Percentiles rank a stretch among this genome's conserved stretches.
Evolutionary conservation across 1,284 basidiomycete species (phyloP).

Genomic region (Phellopilus nigrolimitatus): DNA sequence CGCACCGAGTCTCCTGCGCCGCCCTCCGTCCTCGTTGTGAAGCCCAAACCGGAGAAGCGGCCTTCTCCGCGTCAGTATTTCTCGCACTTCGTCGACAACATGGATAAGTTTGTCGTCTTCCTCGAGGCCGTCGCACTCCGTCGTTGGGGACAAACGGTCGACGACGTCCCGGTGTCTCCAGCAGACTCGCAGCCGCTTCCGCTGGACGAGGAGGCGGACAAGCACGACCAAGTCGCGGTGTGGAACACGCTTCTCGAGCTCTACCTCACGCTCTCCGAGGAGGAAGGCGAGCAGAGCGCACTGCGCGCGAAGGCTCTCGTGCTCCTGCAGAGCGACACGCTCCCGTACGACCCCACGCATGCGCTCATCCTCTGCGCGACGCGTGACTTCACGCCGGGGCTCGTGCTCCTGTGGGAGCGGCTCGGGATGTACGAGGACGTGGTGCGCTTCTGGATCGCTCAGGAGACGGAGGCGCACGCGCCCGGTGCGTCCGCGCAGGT

Average conservation of each 20-base stretch:
- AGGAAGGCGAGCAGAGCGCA: constrained; percentile 22
- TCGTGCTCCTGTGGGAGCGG: constrained; percentile 88
- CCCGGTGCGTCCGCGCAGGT: constrained; percentile 61
- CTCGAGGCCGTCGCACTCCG: constrained; percentile 81
- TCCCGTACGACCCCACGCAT: constrained; percentile 89
- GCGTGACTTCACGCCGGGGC: constrained; percentile 73
- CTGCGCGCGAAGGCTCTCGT: constrained; percentile 58
- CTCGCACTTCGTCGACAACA: constrained; percentile 91
- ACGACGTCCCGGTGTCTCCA: constrained; percentile 27
- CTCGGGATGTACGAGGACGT: constrained; percentile 97
- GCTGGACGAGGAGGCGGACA: constrained; percentile 50
- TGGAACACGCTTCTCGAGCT: constrained; percentile 98
- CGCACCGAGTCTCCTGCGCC: constrained; percentile 27
- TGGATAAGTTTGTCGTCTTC: constrained; percentile 79
- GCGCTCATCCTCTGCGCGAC: constrained; percentile 92
- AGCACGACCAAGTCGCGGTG: constrained; percentile 75
- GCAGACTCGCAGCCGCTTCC: constrained; percentile 26
- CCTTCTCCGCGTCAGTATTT: constrained; percentile 89
- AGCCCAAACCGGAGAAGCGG: constrained; percentile 34
- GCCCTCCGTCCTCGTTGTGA: constrained; percentile 22
- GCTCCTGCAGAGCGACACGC: constrained; percentile 53
- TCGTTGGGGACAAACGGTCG: constrained; percentile 78
- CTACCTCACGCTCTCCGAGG: constrained; percentile 61
- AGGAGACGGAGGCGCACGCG: constrained; percentile 38
- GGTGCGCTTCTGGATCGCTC: constrained; percentile 86